Evolutionary conservation across 2,329 filamentous ascomycete genomes (phyloP).

Genomic region (Epichloe coenophiala): DNA sequence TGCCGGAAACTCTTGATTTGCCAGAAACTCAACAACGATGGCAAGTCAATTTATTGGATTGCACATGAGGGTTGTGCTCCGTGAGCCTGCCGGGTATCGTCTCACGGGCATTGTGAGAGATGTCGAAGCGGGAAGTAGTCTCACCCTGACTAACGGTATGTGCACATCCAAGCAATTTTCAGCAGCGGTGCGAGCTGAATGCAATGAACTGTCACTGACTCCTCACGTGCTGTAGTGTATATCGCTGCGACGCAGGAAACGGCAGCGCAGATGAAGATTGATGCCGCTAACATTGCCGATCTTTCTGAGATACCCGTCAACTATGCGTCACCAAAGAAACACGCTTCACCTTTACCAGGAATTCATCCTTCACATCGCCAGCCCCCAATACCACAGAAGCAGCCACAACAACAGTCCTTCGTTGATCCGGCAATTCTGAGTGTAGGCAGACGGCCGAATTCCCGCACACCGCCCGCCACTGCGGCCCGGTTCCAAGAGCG

Average conservation of each 20-base stretch:
- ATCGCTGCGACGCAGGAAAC: constrained; percentile 29
- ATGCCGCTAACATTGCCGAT: constrained; percentile 31
- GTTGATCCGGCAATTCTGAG: constrained; percentile 77
- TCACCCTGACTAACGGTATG: constrained; percentile 61
- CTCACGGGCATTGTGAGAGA: constrained; percentile 59
- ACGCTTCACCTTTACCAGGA: constrained; percentile 13
- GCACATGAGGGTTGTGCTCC: constrained; percentile 61
- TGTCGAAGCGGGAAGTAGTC: constrained; percentile 50
- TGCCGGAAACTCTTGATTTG: neutral
- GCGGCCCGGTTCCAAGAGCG: constrained; percentile 1
- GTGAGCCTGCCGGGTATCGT: constrained; percentile 47
- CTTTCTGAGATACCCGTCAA: constrained; percentile 26
- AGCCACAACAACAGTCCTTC: constrained; percentile 33
- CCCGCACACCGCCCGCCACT: constrained; percentile 14
- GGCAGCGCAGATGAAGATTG: constrained; percentile 29
- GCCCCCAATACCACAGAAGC: constrained; percentile 15
- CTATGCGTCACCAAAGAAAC: constrained; percentile 14
- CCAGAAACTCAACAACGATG: constrained; percentile 12
- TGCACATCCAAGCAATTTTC: neutral
- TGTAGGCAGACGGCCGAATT: constrained; percentile 34
- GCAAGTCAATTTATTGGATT: constrained; percentile 61
- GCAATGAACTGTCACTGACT: neutral
- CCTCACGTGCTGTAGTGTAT: constrained; percentile 20
- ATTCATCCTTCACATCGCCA: constrained; percentile 4
- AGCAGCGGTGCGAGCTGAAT: neutral